A percentile compares a stretch with the other conserved stretches of the same genome.
phyloP scores from a whole-genome alignment of 1,284 basidiomycete species.

The Cystobasidiaceae sp. region DNA sequence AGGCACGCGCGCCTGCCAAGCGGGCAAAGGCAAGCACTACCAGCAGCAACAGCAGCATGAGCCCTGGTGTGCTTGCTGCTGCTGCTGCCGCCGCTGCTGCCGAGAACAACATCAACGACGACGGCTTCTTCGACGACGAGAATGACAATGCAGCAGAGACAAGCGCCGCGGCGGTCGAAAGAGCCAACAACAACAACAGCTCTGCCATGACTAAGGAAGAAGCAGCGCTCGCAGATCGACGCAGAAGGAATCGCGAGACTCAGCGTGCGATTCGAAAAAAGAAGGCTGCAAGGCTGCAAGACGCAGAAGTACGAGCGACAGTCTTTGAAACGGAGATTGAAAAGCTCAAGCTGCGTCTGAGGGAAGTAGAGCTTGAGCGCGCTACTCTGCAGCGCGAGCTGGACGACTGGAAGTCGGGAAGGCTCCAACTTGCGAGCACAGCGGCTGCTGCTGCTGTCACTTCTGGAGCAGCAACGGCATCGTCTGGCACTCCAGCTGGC shows the following conservation, averaged over 20 bases:
- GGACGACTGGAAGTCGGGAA: constrained; percentile 9
- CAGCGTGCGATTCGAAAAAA: constrained; percentile 18
- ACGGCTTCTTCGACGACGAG: too few species aligned
- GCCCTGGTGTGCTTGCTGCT: too few species aligned
- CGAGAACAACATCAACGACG: too few species aligned
- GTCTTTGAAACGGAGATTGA: constrained; percentile 8
- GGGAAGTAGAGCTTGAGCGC: constrained; percentile 1
- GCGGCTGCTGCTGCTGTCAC: background rate
- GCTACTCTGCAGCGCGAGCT: background rate
- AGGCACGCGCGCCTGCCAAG: too few species aligned
- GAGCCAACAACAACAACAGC: too few species aligned
- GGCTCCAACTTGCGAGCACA: background rate
- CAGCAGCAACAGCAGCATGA: too few species aligned
- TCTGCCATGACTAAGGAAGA: constrained; percentile 16
- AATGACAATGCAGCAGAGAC: too few species aligned
- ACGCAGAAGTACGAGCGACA: constrained; percentile 8
- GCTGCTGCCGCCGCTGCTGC: too few species aligned
- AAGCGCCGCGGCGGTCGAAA: too few species aligned
- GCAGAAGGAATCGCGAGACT: constrained; percentile 10
- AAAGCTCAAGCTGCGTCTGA: background rate
- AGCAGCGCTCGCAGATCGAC: constrained; percentile 10
- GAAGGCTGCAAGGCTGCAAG: constrained; percentile 21
- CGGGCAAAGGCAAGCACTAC: too few species aligned
- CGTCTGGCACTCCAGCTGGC: too few species aligned
- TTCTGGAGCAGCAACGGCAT: background rate